These are phyloP conservation scores for Aspergillus quadricinctus DNA, from an alignment of 2,329 filamentous ascomycete species.

Conservation along the genomic window DNA sequence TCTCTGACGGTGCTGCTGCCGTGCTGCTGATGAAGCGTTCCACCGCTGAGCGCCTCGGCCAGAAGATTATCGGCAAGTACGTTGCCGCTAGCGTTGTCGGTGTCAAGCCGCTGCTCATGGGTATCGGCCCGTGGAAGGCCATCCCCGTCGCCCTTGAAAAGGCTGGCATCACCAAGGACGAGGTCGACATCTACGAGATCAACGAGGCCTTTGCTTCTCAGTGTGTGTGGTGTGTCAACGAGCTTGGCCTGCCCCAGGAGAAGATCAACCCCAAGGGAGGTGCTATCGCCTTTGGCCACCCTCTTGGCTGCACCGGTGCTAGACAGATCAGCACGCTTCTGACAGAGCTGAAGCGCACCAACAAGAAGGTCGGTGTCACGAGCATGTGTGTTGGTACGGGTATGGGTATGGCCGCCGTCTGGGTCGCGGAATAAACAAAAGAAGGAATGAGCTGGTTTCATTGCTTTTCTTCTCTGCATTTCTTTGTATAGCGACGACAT, in stretches of 20 bases:
- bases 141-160: conserved; percentile 89
- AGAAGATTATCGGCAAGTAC: conserved; percentile 88
- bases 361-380: conserved; percentile 81
- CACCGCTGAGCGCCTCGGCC: conserved; percentile 81
- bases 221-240: conserved; percentile 87
- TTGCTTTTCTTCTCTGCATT: conserved; percentile 11
- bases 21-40: conserved; percentile 94
- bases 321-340: conserved; percentile 89
- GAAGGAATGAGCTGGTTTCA: conserved; percentile 20
- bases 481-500: conserved; percentile 12
- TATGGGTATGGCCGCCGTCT: conserved; percentile 97
- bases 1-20: conserved; percentile 91
- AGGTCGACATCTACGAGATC: conserved; percentile 97
- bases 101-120: conserved; percentile 91
- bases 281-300: conserved; percentile 93
- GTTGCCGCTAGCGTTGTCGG: conserved; percentile 81
- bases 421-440: conserved; percentile 75
- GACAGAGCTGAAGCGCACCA: conserved; percentile 80
- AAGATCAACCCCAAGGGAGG: conserved; percentile 98
- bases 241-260: conserved; percentile 73
- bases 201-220: conserved; percentile 98
- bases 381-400: conserved; percentile 97
- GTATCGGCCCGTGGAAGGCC: conserved; percentile 89
- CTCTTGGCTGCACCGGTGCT: conserved; percentile 88
- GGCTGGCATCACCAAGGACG: conserved; percentile 78